phyloP scores from a whole-genome alignment of 192 early-diverging fungal species.

The Rhizoclosmatium sp. region DNA sequence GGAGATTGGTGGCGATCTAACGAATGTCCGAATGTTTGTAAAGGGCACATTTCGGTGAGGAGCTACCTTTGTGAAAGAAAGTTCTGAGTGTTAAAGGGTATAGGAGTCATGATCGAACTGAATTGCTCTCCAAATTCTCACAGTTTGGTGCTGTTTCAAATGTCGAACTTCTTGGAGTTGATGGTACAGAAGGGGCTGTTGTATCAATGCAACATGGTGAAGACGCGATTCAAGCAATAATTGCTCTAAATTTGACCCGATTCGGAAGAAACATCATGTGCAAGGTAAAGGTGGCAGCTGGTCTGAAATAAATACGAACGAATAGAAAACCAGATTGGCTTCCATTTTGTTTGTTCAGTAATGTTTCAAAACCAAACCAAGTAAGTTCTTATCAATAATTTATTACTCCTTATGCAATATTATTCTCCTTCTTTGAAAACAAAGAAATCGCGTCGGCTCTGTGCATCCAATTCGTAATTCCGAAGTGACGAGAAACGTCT shows the following conservation, averaged over 20 bases:
- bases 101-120: neutral
- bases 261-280: slow-evolving; percentile 4
- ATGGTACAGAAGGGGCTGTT: neutral
- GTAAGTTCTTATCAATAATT: too few relatives aligned
- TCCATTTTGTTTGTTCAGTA: too few relatives aligned
- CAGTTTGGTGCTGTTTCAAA: neutral
- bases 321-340: too few relatives aligned
- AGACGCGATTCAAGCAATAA: neutral
- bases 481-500: neutral
- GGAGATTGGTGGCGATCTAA: neutral
- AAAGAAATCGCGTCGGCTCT: neutral
- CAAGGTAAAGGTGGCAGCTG: neutral
- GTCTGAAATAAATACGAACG: too few relatives aligned
- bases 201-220: neutral
- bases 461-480: neutral
- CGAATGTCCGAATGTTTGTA: neutral
- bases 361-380: too few relatives aligned
- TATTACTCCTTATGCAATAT: too few relatives aligned
- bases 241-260: slow-evolving; percentile 1
- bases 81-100: neutral
- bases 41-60: slow-evolving; percentile 9
- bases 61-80: neutral
- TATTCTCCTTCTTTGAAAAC: neutral
- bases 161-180: neutral
- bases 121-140: slow-evolving; percentile 7